Percentiles rank a stretch among this genome's conserved stretches.
Evolutionary conservation across 2,329 filamentous ascomycete species (phyloP).

Genomic region (Aspergillus aculeatinus): DNA sequence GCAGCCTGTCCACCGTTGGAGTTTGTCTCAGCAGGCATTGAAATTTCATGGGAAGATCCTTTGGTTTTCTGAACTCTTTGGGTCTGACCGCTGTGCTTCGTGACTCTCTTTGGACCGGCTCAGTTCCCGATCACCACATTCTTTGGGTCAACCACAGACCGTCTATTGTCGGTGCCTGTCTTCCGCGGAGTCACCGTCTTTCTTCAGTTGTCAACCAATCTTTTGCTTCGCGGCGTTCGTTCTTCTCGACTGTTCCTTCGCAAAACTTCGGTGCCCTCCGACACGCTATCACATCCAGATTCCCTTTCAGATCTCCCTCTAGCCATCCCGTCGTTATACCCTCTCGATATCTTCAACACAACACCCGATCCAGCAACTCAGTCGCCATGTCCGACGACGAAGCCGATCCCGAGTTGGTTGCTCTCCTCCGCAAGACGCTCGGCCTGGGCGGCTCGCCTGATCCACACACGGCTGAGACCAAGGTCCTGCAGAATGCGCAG

Average conservation of each 20-base stretch:
- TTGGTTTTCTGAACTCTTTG: background rate
- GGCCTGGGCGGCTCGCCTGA: conserved; percentile 57
- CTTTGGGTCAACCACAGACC: conserved; percentile 18
- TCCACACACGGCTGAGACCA: conserved; percentile 67
- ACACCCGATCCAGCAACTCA: background rate
- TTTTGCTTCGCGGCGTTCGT: background rate
- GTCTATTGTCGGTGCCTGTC: conserved; percentile 12
- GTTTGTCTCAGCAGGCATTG: background rate
- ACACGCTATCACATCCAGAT: background rate
- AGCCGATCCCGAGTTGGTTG: conserved; percentile 81
- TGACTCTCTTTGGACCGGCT: conserved; percentile 2
- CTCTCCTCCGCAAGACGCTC: conserved; percentile 78
- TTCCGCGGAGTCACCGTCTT: conserved; percentile 8
- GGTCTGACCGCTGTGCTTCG: conserved; percentile 1
- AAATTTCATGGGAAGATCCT: background rate
- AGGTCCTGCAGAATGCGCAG: conserved; percentile 77
- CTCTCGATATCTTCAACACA: background rate
- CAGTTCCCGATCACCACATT: background rate
- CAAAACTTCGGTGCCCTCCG: background rate
- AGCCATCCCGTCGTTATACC: background rate
- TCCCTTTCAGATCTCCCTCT: background rate
- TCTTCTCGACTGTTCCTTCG: background rate
- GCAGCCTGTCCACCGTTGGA: background rate
- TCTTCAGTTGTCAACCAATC: conserved; percentile 3
- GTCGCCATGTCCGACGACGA: conserved; percentile 82